These are phyloP conservation scores for Nothophoma quercina DNA, from an alignment of 2,329 filamentous ascomycete species.

Conservation along the genomic window DNA sequence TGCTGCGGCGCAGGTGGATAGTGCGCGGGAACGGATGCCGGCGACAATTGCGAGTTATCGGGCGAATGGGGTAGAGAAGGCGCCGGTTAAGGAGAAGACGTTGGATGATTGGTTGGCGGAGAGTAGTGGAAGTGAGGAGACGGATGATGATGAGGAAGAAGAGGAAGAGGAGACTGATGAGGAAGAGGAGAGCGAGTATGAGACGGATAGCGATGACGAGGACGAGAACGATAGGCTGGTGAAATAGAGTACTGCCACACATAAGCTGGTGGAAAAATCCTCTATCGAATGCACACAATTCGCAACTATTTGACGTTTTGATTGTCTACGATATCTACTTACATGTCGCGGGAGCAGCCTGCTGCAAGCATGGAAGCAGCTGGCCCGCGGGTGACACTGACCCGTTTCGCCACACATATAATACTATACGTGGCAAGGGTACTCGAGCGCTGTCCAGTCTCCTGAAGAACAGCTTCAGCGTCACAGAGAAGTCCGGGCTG, in stretches of 20 bases:
- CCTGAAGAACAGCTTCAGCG: too few relatives aligned
- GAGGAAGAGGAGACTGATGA: constrained; percentile 66
- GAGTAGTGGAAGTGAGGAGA: constrained; percentile 57
- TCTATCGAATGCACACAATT: too few relatives aligned
- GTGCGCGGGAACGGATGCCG: constrained; percentile 43
- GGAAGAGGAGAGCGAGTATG: constrained; percentile 61
- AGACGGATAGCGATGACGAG: constrained; percentile 62
- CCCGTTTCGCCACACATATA: too few relatives aligned
- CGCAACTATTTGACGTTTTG: too few relatives aligned
- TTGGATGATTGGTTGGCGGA: constrained; percentile 90
- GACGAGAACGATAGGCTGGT: constrained; percentile 49
- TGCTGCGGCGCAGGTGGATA: constrained; percentile 54
- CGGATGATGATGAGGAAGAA: constrained; percentile 65
- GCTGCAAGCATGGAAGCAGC: too few relatives aligned
- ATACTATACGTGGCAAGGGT: too few relatives aligned
- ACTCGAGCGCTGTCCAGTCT: too few relatives aligned
- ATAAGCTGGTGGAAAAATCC: neutral
- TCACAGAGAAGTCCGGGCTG: too few relatives aligned
- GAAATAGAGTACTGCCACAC: constrained; percentile 27
- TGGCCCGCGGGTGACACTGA: too few relatives aligned
- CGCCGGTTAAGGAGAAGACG: constrained; percentile 70
- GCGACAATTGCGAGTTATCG: constrained; percentile 47
- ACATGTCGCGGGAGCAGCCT: too few relatives aligned
- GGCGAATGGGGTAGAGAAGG: constrained; percentile 51
- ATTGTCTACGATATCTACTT: too few relatives aligned